Evolutionary conservation across 805 yeast species (phyloP).

Genomic region (Lachancea nothofagi): DNA sequence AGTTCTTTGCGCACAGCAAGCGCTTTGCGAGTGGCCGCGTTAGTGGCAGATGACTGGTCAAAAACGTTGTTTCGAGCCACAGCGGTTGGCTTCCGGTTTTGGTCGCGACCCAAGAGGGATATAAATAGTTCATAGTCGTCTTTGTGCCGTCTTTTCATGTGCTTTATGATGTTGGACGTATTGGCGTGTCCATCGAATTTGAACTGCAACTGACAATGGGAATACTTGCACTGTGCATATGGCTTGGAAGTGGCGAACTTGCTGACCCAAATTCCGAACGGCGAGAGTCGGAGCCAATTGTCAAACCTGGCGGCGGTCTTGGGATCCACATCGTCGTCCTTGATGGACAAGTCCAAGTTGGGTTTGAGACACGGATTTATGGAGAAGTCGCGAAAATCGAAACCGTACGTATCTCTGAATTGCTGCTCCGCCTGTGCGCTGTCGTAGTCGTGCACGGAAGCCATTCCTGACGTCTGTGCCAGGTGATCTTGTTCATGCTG

Average conservation of each 20-base stretch:
- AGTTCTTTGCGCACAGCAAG: conserved; percentile 12
- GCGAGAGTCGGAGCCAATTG: conserved; percentile 14
- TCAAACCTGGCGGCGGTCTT: conserved; percentile 9
- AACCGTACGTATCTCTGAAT: conserved; percentile 11
- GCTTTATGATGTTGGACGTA: conserved; percentile 13
- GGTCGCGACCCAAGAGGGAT: conserved; percentile 7
- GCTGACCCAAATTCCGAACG: conserved; percentile 17
- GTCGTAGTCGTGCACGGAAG: conserved; percentile 2
- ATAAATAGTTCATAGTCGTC: conserved; percentile 14
- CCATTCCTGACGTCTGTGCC: background rate
- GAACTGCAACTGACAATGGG: conserved; percentile 12
- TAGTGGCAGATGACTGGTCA: conserved; percentile 1
- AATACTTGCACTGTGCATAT: conserved; percentile 14
- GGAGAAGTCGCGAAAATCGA: conserved; percentile 12
- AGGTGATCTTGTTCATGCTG: background rate
- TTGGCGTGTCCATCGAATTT: conserved; percentile 13
- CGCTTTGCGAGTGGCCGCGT: conserved; percentile 9
- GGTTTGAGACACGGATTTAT: conserved; percentile 15
- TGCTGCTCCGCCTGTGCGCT: conserved; percentile 1
- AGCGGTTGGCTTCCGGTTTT: conserved; percentile 6
- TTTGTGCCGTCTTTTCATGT: conserved; percentile 12
- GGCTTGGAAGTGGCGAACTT: conserved; percentile 12
- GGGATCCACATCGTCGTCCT: conserved; percentile 5
- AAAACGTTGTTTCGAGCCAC: background rate
- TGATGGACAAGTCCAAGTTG: conserved; percentile 5